These are phyloP conservation scores for Alternaria postmessia DNA, from an alignment of 2,329 filamentous ascomycete species.

Conservation along the genomic window DNA sequence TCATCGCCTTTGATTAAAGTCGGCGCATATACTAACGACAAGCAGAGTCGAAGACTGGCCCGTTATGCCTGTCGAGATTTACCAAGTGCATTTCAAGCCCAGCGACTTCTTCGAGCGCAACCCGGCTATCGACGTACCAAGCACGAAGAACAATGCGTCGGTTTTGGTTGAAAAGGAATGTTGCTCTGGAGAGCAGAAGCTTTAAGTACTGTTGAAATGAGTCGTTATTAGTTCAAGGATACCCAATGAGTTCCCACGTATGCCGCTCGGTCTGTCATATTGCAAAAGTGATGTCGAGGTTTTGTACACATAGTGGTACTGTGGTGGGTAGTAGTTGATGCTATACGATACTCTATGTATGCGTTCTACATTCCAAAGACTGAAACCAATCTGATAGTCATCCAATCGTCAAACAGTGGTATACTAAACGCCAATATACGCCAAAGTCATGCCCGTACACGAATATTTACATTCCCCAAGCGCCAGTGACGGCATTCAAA, in stretches of 20 bases:
- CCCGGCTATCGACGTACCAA: constrained; percentile 62
- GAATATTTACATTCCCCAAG: constrained; percentile 33
- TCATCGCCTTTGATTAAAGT: neutral
- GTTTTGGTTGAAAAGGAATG: constrained; percentile 36
- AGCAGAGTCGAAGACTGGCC: constrained; percentile 58
- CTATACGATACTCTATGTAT: constrained; percentile 3
- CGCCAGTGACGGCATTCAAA: constrained; percentile 59
- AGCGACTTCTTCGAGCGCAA: constrained; percentile 64
- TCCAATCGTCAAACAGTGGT: constrained; percentile 7
- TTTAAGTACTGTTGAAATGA: constrained; percentile 11
- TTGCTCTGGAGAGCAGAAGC: constrained; percentile 27
- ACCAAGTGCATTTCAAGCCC: constrained; percentile 58
- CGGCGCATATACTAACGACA: neutral
- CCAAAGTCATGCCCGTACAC: constrained; percentile 9
- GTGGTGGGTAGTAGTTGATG: neutral
- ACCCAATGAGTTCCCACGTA: neutral
- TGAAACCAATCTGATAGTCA: constrained; percentile 3
- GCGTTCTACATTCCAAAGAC: neutral
- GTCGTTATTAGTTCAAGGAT: neutral
- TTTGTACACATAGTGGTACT: neutral
- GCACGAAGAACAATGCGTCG: constrained; percentile 40
- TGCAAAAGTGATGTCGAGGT: neutral
- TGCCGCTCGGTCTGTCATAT: neutral
- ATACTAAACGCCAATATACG: constrained; percentile 13
- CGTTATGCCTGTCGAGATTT: constrained; percentile 60